Evolutionary conservation across 257 asterid species (phyloP), one percentile per base, ranked within the genome.

Genomic region (Solanum pimpinellifolium): DNA sequence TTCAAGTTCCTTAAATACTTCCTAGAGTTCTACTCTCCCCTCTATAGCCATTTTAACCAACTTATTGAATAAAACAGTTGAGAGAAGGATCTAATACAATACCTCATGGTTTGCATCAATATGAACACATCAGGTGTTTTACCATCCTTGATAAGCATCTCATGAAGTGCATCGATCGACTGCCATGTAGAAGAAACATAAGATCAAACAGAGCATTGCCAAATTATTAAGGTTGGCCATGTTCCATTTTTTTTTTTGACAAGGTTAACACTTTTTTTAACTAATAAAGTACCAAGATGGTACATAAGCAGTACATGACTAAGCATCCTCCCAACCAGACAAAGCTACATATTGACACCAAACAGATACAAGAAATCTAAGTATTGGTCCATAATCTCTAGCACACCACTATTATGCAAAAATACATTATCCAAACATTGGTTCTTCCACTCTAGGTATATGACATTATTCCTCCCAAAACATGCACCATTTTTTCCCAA

Each of bases 101-200:
- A 95, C 99, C 99, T 97, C 95, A 96, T 96, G 81, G 92, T 90
- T 89, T 97, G 98, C 91, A 91, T 49, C 91, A 91, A 85, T 77
- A 94, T 95, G 89, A 85, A 96, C 46, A 92, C 94, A 89, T 97
- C 99, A 76, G 98, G 96, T 86, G 70, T 72, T 90, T 85, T 91
- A 56, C 92, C 94, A 77, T 97, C 99, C 91, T 90, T 95, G 89
- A 89, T 93, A 49, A 97, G 95, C 95, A 97, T 92, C 88, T 91
- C 96, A 86, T 89, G 27, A 83, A 97, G 99, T 80, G 89, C 90
- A 31, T 96, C 98, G 85, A 92, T 90, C 74, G 97, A 98, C 99
- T 97, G 91, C 90, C 92, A 88, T 73, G 82, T 85, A 88, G 60
- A 85, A 73, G 62, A 89, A 86, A 87, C 81, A 74, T 41, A 81